Base-by-base conservation (phyloP, 2,329 filamentous ascomycete species). In the Helotiales sp. region DNA sequence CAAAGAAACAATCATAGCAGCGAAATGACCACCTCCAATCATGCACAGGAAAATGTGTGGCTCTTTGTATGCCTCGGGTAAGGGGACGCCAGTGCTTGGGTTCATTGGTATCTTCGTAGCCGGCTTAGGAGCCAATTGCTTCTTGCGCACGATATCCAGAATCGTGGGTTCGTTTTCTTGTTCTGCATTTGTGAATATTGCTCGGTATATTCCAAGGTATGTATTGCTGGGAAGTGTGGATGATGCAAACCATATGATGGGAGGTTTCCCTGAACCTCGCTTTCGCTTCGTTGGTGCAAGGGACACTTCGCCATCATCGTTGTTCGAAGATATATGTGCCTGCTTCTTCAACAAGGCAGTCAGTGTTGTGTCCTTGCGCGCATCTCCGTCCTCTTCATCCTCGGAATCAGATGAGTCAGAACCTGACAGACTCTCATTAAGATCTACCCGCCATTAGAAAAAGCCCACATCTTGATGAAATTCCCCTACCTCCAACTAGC, bases 11-110 rank as follows among this genome's bases (percentile, higher is more conserved):
- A 98, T 85, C 94, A 98, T 98, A 60, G 92, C 96, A 0, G 96
- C 96, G 77, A 99, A 99, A 78, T 99, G 96, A 0, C 96, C 96
- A 67, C 96, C 96, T 26, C 96, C 96, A 60, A 99, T 97, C 96
- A 99, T 99, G 80, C 94, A 98, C 57, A 99, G 86, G 77, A 99
- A 98, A 59, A 97, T 89, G 77, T 98, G 94, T 1, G 93, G 93
- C 7, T 90, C 89, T 26, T 89, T 87, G 76, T 90, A 87, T 3
- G 83, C 82, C 10, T 85, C 80, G 1, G 83, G 81, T 2, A 85
- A 83, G 5, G 87, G 78, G 17, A 83, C 81, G 1, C 88, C 87
- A 57, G 89, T 88, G 65, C 87, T 88, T 43, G 84, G 80, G 1
- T 81, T 68, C 86, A 86, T 34, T 79, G 84, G 64, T 79, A 82